Evolutionary conservation across 208 protist species (phyloP), one percentile per base, ranked within the genome.

Genomic region (Trypanosoma congolense): DNA sequence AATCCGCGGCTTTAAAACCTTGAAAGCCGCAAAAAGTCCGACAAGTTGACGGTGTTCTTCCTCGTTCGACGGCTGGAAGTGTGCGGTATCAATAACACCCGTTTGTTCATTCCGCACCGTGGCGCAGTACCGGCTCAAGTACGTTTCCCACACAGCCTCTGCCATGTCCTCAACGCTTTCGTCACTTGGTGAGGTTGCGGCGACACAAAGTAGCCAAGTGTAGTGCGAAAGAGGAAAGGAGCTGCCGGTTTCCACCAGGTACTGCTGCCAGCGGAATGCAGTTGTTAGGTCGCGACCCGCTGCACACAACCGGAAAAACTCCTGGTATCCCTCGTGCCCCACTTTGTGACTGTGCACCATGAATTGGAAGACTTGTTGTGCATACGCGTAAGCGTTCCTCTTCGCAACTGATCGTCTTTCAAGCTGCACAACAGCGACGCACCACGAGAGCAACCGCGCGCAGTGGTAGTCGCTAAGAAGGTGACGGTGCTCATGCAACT

Each of bases 231-330:
- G 30, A 4, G 54, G 45, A 30, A 60, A 80, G 12, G 46, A 47
- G 4, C 72, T 43, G 9, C 74, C 51, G 3, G 70, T 52, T 48
- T 95, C 81, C n/a, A 89, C 70, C 73, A 80, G 84, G 69, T 81
- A 87, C 64, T 89, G 76, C 44, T 89, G 74, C 82, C 83, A 92
- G 14, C 80, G 73, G 51, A 80, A 95, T n/a, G 84, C 87, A 4
- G 70, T 77, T 9, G 75, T 92, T 26, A 95, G 62, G 41, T 95
- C 87, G 6, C 74, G 67, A 1, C 87, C 87, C 0, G 75, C 69
- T 2, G 76, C 82, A 49, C 87, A 95, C 22, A 95, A 65, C 2
- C 87, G 74, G 49, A 95, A 75, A 59, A 78, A 92, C 66, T 90
- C 82, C 26, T 73, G 33, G 18, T 90, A 66, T 4, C 73, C 76